These are phyloP conservation scores for Komagataella pseudopastoris DNA, from an alignment of 805 yeast species.

Conservation along the genomic window DNA sequence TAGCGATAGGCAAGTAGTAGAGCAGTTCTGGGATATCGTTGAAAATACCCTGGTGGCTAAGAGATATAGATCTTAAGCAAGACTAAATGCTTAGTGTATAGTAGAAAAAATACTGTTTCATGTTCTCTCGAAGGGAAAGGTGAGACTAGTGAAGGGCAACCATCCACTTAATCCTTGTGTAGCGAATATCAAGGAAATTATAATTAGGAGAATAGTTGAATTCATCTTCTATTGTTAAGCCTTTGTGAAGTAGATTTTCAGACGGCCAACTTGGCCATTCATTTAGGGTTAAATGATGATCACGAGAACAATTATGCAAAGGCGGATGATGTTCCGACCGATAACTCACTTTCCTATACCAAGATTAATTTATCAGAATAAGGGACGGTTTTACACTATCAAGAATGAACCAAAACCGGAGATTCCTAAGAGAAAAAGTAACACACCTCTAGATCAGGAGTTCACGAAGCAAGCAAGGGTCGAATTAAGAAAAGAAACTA, in stretches of 20 bases:
- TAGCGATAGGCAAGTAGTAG: constrained; percentile 78
- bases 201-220: neutral
- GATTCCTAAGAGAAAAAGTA: neutral
- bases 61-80: constrained; percentile 32
- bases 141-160: neutral
- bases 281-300: neutral
- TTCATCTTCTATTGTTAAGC: neutral
- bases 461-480: neutral
- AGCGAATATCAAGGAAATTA: neutral
- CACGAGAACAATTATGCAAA: neutral
- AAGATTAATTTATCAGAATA: neutral
- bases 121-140: neutral
- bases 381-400: neutral
- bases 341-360: neutral
- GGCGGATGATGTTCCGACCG: neutral
- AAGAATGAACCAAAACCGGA: neutral
- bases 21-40: constrained; percentile 71
- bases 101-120: neutral
- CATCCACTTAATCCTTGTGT: neutral
- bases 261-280: neutral
- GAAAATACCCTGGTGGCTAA: constrained; percentile 59
- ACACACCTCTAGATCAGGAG: neutral
- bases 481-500: neutral
- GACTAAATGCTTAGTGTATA: neutral
- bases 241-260: neutral